Evolutionary conservation across 2,329 filamentous ascomycete genomes (phyloP).

Genomic region (Fusarium denticulatum): DNA sequence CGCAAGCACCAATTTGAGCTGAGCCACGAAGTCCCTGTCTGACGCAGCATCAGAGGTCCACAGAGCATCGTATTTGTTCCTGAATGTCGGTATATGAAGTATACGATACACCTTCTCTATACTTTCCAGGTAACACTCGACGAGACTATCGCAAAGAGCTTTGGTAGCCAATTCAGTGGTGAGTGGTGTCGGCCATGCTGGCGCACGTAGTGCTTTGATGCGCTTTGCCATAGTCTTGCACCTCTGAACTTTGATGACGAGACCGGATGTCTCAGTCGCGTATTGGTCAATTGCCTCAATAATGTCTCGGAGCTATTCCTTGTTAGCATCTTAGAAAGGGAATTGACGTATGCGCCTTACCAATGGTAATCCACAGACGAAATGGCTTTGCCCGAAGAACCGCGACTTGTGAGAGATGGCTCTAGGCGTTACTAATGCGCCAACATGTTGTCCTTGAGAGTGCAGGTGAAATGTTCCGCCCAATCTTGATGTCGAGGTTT

Average conservation of each 20-base stretch:
- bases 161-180: constrained; percentile 58
- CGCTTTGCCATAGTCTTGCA: constrained; percentile 63
- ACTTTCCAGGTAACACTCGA: constrained; percentile 60
- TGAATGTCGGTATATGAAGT: constrained; percentile 62
- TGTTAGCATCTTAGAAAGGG: neutral
- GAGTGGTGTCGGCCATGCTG: constrained; percentile 57
- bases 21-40: constrained; percentile 60
- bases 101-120: constrained; percentile 60
- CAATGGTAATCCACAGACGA: constrained; percentile 60
- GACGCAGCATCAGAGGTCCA: constrained; percentile 52
- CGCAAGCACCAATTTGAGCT: constrained; percentile 67
- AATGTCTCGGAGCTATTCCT: constrained; percentile 54
- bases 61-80: constrained; percentile 58
- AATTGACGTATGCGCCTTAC: constrained; percentile 47
- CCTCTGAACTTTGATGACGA: constrained; percentile 52
- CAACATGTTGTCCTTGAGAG: constrained; percentile 46
- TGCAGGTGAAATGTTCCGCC: constrained; percentile 57
- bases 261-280: constrained; percentile 50
- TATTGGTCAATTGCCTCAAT: constrained; percentile 56
- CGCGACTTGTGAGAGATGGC: constrained; percentile 65
- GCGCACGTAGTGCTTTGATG: constrained; percentile 61
- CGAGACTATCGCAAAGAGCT: constrained; percentile 56
- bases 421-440: constrained; percentile 48
- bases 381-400: constrained; percentile 67
- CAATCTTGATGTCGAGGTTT: constrained; percentile 48